Percentiles rank a stretch among this genome's conserved stretches.
These are phyloP conservation scores for Xylaria cubensis DNA, from an alignment of 495 filamentous ascomycete species.

Conservation along the genomic window DNA sequence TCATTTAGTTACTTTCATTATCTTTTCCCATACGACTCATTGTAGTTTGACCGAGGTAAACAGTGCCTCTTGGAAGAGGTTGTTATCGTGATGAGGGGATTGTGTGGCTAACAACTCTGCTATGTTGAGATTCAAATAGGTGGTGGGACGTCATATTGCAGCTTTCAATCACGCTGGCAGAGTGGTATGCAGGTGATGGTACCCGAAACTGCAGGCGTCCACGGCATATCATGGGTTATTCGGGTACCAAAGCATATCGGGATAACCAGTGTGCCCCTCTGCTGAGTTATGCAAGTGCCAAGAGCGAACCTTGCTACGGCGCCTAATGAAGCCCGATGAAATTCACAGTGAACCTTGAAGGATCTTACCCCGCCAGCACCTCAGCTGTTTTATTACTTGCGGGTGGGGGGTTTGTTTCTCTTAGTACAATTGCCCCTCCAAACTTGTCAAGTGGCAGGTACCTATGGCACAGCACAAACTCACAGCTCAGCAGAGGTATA, in stretches of 20 bases:
- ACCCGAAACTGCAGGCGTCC: slow-evolving; percentile 1
- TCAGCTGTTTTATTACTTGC: slow-evolving; percentile 14
- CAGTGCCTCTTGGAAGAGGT: not conserved
- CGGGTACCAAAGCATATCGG: not conserved
- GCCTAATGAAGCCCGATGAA: slow-evolving; percentile 24
- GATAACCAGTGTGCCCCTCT: not conserved
- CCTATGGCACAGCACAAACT: not conserved
- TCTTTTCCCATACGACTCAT: not conserved
- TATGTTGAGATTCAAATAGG: slow-evolving; percentile 4
- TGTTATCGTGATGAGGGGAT: not conserved
- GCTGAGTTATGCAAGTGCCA: not conserved
- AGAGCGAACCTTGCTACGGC: not conserved
- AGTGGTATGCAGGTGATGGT: slow-evolving; percentile 21
- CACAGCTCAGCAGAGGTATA: not conserved
- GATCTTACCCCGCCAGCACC: slow-evolving; percentile 24
- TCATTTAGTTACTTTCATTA: not conserved
- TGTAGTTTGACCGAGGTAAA: not conserved
- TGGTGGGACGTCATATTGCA: slow-evolving; percentile 24
- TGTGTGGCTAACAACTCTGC: slow-evolving; percentile 50
- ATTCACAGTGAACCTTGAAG: not conserved
- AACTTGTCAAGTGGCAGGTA: not conserved
- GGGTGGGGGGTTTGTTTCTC: not conserved
- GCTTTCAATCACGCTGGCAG: slow-evolving; percentile 16
- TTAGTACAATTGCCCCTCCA: not conserved
- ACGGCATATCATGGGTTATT: not conserved